phyloP scores from a whole-genome alignment of 345 rosid genomes.

The Gynandropsis gynandra region DNA sequence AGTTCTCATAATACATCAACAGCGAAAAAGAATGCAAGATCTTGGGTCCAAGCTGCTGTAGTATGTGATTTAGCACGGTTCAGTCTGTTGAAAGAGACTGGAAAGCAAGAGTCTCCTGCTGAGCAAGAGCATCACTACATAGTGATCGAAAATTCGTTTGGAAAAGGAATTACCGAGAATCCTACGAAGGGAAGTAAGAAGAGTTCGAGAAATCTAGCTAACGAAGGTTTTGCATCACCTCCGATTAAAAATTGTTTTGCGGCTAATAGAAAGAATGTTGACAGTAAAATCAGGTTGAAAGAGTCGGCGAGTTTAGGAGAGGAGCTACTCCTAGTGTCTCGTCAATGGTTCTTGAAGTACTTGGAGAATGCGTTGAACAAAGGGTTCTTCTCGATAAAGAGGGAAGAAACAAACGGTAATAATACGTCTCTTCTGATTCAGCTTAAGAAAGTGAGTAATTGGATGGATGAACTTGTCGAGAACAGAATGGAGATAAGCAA shows the following conservation, averaged over 20 bases:
- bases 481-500: slow-evolving; percentile 22
- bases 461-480: slow-evolving; percentile 31
- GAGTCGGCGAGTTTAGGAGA: slow-evolving; percentile 33
- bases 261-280: slow-evolving; percentile 15
- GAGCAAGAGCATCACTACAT: slow-evolving; percentile 20
- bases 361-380: slow-evolving; percentile 34
- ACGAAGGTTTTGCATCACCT: slow-evolving; percentile 17
- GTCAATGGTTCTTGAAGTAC: slow-evolving; percentile 43
- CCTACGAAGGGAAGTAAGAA: slow-evolving; percentile 15
- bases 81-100: slow-evolving; percentile 30
- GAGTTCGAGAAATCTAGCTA: slow-evolving; percentile 19
- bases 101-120: slow-evolving; percentile 15
- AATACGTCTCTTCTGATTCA: slow-evolving; percentile 26
- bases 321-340: slow-evolving; percentile 33
- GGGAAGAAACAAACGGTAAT: slow-evolving; percentile 24
- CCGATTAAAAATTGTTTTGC: slow-evolving; percentile 13
- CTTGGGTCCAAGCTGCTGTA: slow-evolving; percentile 41
- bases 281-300: slow-evolving; percentile 25
- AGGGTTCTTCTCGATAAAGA: slow-evolving; percentile 21
- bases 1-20: slow-evolving; percentile 6
- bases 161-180: slow-evolving; percentile 22
- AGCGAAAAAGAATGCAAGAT: slow-evolving; percentile 25
- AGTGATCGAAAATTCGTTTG: slow-evolving; percentile 21
- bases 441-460: slow-evolving; percentile 37
- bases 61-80: slow-evolving; percentile 33